phyloP scores from a whole-genome alignment of 139 green algal genomes.

The Pedinophyceae sp. region DNA sequence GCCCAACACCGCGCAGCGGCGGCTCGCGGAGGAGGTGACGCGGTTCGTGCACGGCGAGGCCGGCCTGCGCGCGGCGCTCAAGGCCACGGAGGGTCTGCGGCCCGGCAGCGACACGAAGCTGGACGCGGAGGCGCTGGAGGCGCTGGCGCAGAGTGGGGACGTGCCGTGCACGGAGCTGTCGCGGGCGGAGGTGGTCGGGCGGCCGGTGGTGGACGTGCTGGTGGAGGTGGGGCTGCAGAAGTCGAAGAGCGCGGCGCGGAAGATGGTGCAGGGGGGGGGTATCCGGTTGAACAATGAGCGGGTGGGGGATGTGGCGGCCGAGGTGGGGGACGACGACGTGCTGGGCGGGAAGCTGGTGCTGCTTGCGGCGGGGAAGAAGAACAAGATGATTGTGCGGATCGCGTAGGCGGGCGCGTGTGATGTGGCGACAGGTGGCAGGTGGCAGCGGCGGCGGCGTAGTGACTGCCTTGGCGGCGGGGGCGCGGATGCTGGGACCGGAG shows the following conservation, averaged over 20 bases:
- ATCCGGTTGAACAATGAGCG: constrained; percentile 74
- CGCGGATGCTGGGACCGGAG: too few species aligned
- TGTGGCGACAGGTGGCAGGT: too few species aligned
- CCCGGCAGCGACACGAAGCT: constrained; percentile 62
- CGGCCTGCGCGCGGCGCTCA: constrained; percentile 69
- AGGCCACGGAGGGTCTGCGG: constrained; percentile 56
- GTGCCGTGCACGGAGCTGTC: constrained; percentile 42
- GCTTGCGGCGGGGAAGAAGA: constrained; percentile 92
- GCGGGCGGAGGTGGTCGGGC: constrained; percentile 32
- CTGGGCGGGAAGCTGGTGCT: constrained; percentile 80
- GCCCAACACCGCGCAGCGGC: constrained; percentile 74
- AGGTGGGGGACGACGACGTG: constrained; percentile 45
- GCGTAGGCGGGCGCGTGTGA: too few species aligned
- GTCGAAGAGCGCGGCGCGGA: constrained; percentile 64
- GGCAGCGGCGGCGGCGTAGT: too few species aligned
- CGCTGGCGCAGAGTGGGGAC: constrained; percentile 49
- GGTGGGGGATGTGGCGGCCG: constrained; percentile 42
- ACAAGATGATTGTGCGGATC: constrained; percentile 86
- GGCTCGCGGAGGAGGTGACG: constrained; percentile 85
- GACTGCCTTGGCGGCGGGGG: too few species aligned
- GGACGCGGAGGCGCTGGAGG: constrained; percentile 59
- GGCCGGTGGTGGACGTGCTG: constrained; percentile 59
- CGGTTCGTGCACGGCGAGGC: constrained; percentile 88
- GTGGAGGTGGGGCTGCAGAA: constrained; percentile 57
- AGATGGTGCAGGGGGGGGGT: constrained; percentile 26